Evolutionary conservation across 768 basidiomycete genomes (phyloP).

Genomic region (Russula sp.): DNA sequence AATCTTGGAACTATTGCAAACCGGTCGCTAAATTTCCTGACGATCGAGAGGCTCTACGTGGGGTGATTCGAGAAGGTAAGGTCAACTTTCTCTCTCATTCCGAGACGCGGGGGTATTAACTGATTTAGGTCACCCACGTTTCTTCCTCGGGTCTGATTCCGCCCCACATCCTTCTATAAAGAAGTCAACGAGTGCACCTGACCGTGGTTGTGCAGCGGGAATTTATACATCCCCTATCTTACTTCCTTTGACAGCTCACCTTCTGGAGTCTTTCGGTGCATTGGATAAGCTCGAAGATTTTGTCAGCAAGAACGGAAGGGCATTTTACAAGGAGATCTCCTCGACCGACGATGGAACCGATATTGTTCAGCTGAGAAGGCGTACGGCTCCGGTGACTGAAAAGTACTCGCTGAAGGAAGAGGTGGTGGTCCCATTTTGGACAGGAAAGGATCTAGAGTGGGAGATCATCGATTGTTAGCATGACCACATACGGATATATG

Average conservation of each 20-base stretch:
- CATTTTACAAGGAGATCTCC: constrained; percentile 56
- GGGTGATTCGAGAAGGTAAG: constrained; percentile 70
- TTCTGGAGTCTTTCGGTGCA: constrained; percentile 83
- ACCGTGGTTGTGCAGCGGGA: constrained; percentile 83
- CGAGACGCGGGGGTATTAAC: neutral
- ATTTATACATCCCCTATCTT: constrained; percentile 93
- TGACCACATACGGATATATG: constrained; percentile 9
- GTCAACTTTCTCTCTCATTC: neutral
- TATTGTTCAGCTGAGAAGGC: constrained; percentile 40
- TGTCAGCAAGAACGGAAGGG: constrained; percentile 69
- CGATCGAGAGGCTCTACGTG: constrained; percentile 76
- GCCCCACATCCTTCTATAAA: constrained; percentile 78
- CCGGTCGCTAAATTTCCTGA: constrained; percentile 95
- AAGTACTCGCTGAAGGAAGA: constrained; percentile 45
- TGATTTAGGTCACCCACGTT: constrained; percentile 73
- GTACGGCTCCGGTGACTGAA: constrained; percentile 39
- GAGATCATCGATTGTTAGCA: constrained; percentile 28
- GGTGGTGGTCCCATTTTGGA: constrained; percentile 79
- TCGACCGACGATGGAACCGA: constrained; percentile 29
- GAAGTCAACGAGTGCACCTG: constrained; percentile 66
- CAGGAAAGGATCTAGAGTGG: constrained; percentile 78
- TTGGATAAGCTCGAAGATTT: constrained; percentile 78
- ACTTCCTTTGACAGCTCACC: constrained; percentile 81
- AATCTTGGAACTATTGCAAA: constrained; percentile 95
- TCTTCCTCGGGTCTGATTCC: constrained; percentile 96